Evolutionary conservation across 2,329 filamentous ascomycete species (phyloP).

Genomic region (Sclerotinia spermophila): DNA sequence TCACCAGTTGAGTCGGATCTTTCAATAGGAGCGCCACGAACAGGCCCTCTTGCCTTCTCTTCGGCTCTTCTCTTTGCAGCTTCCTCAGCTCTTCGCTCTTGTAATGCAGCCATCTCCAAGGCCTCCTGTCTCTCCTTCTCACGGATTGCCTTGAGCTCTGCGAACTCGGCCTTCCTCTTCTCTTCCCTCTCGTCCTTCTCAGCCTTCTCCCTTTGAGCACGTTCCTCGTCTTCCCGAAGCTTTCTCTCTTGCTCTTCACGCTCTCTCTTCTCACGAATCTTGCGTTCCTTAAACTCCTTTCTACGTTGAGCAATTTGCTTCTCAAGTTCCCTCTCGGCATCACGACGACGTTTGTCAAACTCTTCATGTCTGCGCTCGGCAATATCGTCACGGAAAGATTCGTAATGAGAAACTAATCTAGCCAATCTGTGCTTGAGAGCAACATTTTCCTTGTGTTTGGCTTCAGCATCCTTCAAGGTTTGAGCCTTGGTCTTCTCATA

Average conservation of each 20-base stretch:
- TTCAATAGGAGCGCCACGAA: constrained; percentile 44
- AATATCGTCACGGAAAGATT: constrained; percentile 75
- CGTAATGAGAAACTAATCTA: constrained; percentile 80
- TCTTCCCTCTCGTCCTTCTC: constrained; percentile 78
- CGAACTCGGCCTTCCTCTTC: constrained; percentile 68
- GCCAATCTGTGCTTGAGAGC: constrained; percentile 90
- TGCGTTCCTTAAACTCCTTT: constrained; percentile 82
- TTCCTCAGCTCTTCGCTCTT: constrained; percentile 83
- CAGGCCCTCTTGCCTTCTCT: constrained; percentile 43
- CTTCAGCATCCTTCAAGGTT: constrained; percentile 74
- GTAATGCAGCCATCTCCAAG: constrained; percentile 61
- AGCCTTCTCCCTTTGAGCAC: constrained; percentile 74
- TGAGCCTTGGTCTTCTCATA: constrained; percentile 78
- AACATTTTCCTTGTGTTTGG: constrained; percentile 88
- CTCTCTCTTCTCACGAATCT: constrained; percentile 78
- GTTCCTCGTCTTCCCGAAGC: constrained; percentile 81
- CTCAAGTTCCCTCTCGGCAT: constrained; percentile 89
- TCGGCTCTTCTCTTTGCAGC: constrained; percentile 72
- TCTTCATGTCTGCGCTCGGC: constrained; percentile 87
- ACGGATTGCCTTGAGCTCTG: constrained; percentile 62
- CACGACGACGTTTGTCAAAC: constrained; percentile 89
- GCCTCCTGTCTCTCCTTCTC: constrained; percentile 66
- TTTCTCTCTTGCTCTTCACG: constrained; percentile 78
- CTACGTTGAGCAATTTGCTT: constrained; percentile 83
- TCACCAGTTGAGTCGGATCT: constrained; percentile 28